Conservation (phyloP, 257 asterid genomes). For the Ocimum tenuiflorum region DNA sequence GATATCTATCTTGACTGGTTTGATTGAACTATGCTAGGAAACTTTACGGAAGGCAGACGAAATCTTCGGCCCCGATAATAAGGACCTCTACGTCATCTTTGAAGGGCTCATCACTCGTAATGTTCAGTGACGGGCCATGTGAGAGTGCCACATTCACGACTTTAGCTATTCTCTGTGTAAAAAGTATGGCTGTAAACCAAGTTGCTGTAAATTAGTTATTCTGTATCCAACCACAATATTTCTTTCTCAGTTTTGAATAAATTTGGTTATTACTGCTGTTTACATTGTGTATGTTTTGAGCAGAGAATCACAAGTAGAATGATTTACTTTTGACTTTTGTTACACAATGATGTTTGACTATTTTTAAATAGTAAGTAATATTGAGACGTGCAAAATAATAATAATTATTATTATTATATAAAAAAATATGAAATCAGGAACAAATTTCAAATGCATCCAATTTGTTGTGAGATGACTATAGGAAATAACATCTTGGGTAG, state of each 20-base stretch:
- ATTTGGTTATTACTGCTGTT: not conserved
- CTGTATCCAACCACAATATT: constrained; percentile 16
- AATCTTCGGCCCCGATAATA: constrained; percentile 83
- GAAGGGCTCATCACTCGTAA: constrained; percentile 77
- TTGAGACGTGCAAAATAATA: no score
- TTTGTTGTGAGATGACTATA: no score
- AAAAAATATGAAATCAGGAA: no score
- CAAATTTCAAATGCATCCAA: no score
- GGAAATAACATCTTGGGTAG: constrained; percentile 2
- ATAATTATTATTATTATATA: no score
- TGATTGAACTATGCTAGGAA: constrained; percentile 36
- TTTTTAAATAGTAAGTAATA: no score
- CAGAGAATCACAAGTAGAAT: not conserved
- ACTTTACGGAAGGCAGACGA: constrained; percentile 77
- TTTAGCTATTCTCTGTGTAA: constrained; percentile 14
- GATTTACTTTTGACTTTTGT: not conserved
- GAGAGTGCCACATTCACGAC: not conserved
- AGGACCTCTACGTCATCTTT: constrained; percentile 69
- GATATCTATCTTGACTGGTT: constrained; percentile 3
- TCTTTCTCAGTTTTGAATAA: constrained; percentile 9
- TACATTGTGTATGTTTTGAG: not conserved
- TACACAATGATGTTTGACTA: no score
- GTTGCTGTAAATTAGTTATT: constrained; percentile 16
- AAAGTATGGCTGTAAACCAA: constrained; percentile 27
- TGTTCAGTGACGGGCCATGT: constrained; percentile 35